Evolutionary conservation across 306 rosid species (phyloP).

Genomic region (Begonia loranthoides): DNA sequence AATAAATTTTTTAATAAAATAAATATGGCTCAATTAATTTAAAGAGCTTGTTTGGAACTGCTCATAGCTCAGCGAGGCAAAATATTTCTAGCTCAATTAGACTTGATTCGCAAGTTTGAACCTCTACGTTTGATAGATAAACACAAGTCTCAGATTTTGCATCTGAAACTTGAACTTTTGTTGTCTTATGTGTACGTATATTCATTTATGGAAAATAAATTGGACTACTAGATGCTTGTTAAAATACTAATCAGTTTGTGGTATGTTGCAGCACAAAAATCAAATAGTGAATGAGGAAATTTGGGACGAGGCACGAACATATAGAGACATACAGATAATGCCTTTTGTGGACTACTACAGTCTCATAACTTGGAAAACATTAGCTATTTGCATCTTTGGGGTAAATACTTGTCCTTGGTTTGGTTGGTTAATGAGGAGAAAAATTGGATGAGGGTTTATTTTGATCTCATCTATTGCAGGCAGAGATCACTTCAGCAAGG

Average conservation of each 20-base stretch:
- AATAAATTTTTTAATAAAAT: too few species aligned
- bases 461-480: slow-evolving; percentile 31
- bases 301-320: slow-evolving; percentile 54
- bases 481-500: slow-evolving; percentile 54
- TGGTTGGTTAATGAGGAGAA: not conserved
- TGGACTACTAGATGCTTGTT: not conserved
- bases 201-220: too few species aligned
- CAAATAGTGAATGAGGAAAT: slow-evolving; percentile 51
- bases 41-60: too few species aligned
- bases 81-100: too few species aligned
- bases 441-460: too few species aligned
- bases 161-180: too few species aligned
- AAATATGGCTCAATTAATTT: too few species aligned
- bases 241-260: not conserved
- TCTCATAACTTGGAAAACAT: slow-evolving; percentile 56
- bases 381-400: slow-evolving; percentile 57
- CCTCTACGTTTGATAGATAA: too few species aligned
- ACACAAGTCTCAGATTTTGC: too few species aligned
- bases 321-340: slow-evolving; percentile 56
- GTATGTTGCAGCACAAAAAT: slow-evolving; percentile 42
- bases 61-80: too few species aligned
- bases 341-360: slow-evolving; percentile 61
- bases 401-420: slow-evolving; percentile 17
- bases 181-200: too few species aligned
- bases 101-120: too few species aligned